These are phyloP conservation scores for Neonectria magnoliae DNA, from an alignment of 2,329 filamentous ascomycete species.

Conservation along the genomic window DNA sequence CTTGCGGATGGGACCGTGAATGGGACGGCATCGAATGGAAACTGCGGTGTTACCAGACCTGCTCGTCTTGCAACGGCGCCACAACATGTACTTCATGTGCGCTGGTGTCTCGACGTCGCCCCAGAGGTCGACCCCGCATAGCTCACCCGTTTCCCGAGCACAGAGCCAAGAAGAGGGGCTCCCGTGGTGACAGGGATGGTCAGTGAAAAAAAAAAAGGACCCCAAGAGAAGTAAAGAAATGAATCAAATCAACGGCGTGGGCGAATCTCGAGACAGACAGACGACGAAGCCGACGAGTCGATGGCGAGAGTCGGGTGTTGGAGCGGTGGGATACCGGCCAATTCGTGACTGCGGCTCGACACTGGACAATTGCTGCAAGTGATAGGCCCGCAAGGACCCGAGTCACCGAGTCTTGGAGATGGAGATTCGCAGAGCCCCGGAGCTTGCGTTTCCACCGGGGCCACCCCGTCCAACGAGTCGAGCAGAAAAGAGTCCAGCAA, in stretches of 20 bases:
- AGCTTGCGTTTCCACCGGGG: conserved; percentile 29
- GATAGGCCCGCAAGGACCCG: conserved; percentile 9
- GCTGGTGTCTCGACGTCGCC: conserved; percentile 33
- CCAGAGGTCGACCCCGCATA: conserved; percentile 36
- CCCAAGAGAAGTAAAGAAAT: conserved; percentile 9
- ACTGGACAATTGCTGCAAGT: conserved; percentile 9
- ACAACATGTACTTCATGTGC: conserved; percentile 23
- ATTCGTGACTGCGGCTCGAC: conserved; percentile 11
- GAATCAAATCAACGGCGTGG: conserved; percentile 19
- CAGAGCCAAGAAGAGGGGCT: conserved; percentile 34
- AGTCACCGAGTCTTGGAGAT: conserved; percentile 19
- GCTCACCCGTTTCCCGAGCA: conserved; percentile 31
- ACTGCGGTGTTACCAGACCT: conserved; percentile 30
- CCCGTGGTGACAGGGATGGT: conserved; percentile 7
- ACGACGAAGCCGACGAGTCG: conserved; percentile 1
- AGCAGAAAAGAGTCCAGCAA: conserved; percentile 11
- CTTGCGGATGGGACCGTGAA: conserved; percentile 9
- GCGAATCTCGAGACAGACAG: conserved; percentile 7
- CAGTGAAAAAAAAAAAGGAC: background rate
- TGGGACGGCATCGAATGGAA: conserved; percentile 31
- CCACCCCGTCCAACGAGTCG: conserved; percentile 39
- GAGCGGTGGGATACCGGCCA: conserved; percentile 12
- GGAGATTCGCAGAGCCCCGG: conserved; percentile 38
- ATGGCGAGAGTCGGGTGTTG: conserved; percentile 1
- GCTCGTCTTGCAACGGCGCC: conserved; percentile 28